Evolutionary conservation across 2,329 filamentous ascomycete species (phyloP), one percentile per base, ranked within the genome.

Genomic region (Sporothrix luriei): DNA sequence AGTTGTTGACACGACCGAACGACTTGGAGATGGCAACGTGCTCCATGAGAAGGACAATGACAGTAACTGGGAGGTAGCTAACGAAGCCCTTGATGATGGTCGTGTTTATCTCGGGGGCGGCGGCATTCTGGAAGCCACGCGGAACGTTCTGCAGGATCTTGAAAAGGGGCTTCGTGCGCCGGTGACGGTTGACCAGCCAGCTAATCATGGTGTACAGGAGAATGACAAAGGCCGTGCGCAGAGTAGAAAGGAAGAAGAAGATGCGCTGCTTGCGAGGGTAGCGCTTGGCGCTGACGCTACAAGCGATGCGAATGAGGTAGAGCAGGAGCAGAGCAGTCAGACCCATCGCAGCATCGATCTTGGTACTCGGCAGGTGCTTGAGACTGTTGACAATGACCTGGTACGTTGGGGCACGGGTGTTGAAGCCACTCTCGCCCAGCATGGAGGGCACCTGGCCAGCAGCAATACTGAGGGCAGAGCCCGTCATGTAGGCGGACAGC

Each of bases 1-100:
- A 99, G 82, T 97, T 97, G 83, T 98, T 98, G 75, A 97, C 88
- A 72, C 95, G 88, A n/a, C 95, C 95, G 74, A 99, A 98, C 0
- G 94, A 98, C 79, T 99, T 99, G 40, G 94, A 93, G 73, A 99
- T 98, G 69, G 95, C 93, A 76, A 99, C 97, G 79, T 99, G 95
- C 80, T 99, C 95, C 71, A 98, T 97, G 40, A 99, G 84, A 69
- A 98, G 85, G 11, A 99, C 94, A 73, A 98, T 96, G 68, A 97
- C 89, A 0, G 91, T 90, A 4, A 91, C 91, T 0, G 95, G 95
- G 4, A 98, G 82, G 73, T 97, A 85, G 55, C 84, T 83, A 0
- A 86, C 84, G 76, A 97, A 93, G 0, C 87, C 81, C 0, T 80
- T 82, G 76, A 97, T 86, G 66, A 97, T 86, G 0, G 83, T 78